These are phyloP conservation scores for Euclidium syriacum DNA, from an alignment of 345 rosid species.

Conservation along the genomic window DNA sequence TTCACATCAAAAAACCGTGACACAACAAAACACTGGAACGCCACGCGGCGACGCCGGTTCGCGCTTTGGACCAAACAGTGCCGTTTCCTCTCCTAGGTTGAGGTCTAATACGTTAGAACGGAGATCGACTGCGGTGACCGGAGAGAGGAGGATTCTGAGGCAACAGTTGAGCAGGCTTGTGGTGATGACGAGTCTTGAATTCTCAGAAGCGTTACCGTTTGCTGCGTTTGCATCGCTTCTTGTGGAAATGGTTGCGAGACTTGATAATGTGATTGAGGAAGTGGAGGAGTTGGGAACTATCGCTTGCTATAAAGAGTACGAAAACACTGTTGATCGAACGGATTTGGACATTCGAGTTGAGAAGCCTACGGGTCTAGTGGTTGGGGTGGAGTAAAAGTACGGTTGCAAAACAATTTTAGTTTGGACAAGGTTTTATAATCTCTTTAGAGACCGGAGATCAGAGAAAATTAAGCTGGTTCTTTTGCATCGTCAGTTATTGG, in stretches of 20 bases:
- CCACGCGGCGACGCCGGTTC: slow-evolving; percentile 22
- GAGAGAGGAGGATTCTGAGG: slow-evolving; percentile 47
- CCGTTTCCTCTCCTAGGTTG: slow-evolving; percentile 38
- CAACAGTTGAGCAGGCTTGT: slow-evolving; percentile 62
- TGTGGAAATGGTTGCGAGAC: slow-evolving; percentile 67
- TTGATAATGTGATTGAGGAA: slow-evolving; percentile 59
- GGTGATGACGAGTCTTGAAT: slow-evolving; percentile 58
- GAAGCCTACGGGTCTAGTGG: slow-evolving; percentile 26
- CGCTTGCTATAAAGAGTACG: slow-evolving; percentile 53
- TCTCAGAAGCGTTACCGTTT: slow-evolving; percentile 76
- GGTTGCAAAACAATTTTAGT: slow-evolving; percentile 26
- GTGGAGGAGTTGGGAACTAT: slow-evolving; percentile 60
- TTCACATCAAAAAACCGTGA: slow-evolving; percentile 21
- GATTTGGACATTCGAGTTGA: slow-evolving; percentile 28
- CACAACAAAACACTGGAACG: background rate
- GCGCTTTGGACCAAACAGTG: background rate
- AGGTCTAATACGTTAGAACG: slow-evolving; percentile 53
- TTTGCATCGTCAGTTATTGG: too few relatives aligned
- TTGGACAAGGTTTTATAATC: slow-evolving; percentile 44
- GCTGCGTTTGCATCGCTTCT: slow-evolving; percentile 74
- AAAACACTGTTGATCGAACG: background rate
- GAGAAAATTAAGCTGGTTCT: background rate
- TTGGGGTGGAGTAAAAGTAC: slow-evolving; percentile 6
- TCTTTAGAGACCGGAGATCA: slow-evolving; percentile 35
- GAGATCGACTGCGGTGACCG: slow-evolving; percentile 22